Conservation (phyloP, 2,329 filamentous ascomycete species). For the Ceratocystis alfenasii region DNA sequence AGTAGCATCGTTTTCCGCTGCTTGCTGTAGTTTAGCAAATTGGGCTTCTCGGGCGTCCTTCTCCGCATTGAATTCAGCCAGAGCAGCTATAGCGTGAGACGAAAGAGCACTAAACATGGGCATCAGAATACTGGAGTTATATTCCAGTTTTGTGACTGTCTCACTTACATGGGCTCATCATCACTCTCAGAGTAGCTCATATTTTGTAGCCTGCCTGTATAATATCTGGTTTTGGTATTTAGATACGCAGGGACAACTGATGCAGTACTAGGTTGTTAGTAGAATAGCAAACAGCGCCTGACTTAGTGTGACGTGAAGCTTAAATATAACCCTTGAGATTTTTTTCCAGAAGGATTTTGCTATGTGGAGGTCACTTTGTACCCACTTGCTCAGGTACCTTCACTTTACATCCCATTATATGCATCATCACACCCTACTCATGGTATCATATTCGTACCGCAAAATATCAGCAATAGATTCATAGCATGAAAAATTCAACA, state of each 20-base stretch:
- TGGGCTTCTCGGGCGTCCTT: conserved; percentile 52
- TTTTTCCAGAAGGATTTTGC: background rate
- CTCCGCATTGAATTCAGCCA: conserved; percentile 63
- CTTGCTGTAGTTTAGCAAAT: conserved; percentile 55
- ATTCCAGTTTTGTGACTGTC: background rate
- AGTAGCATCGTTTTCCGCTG: conserved; percentile 31
- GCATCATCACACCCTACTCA: background rate
- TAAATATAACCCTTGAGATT: background rate
- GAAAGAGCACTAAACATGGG: conserved; percentile 46
- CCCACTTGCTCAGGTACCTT: background rate
- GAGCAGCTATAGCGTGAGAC: conserved; percentile 51
- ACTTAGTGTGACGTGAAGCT: conserved; percentile 5
- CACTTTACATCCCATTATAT: background rate
- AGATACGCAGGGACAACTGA: too few species aligned
- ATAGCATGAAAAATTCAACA: background rate
- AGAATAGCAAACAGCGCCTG: too few species aligned
- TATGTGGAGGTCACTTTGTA: background rate
- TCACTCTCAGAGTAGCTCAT: conserved; percentile 26
- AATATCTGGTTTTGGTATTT: background rate
- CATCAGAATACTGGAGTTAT: background rate
- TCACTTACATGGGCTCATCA: conserved; percentile 39
- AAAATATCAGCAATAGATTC: background rate
- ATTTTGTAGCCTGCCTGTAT: background rate
- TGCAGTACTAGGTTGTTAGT: too few species aligned
- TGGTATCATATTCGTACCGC: too few species aligned